Percentiles rank a stretch among this genome's conserved stretches.
Evolutionary conservation across 208 protist species (phyloP).

Genomic region (Herpetomonas muscarum): DNA sequence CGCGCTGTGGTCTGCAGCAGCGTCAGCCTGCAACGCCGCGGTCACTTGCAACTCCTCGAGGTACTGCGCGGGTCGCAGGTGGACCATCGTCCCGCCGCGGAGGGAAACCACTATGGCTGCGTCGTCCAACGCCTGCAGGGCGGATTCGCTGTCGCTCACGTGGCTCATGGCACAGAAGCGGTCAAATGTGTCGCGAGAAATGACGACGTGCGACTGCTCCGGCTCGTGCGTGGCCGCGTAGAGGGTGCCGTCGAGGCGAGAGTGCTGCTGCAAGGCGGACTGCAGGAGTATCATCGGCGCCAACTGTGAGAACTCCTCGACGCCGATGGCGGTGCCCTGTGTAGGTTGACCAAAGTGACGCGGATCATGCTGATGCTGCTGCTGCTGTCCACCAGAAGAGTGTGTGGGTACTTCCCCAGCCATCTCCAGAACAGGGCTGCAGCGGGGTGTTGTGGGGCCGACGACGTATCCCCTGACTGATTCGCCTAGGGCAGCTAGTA

Average conservation of each 20-base stretch:
- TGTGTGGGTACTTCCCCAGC: no score
- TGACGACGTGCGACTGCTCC: conserved; percentile 29
- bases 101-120: conserved; percentile 54
- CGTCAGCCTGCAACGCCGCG: background rate
- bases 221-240: conserved; percentile 9
- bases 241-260: conserved; percentile 17
- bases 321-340: conserved; percentile 3
- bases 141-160: conserved; percentile 34
- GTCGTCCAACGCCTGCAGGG: conserved; percentile 39
- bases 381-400: no score
- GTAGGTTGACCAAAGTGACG: no score
- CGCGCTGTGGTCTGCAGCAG: background rate
- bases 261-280: conserved; percentile 47
- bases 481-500: no score
- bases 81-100: conserved; percentile 33
- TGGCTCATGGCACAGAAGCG: conserved; percentile 50
- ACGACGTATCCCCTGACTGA: no score
- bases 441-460: no score
- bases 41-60: conserved; percentile 27
- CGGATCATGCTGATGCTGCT: background rate
- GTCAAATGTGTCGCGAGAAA: conserved; percentile 47
- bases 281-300: conserved; percentile 55
- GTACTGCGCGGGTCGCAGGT: conserved; percentile 60
- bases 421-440: no score
- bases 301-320: conserved; percentile 29